Evolutionary conservation across 805 yeast species (phyloP).

Genomic region (Candida insectalens): DNA sequence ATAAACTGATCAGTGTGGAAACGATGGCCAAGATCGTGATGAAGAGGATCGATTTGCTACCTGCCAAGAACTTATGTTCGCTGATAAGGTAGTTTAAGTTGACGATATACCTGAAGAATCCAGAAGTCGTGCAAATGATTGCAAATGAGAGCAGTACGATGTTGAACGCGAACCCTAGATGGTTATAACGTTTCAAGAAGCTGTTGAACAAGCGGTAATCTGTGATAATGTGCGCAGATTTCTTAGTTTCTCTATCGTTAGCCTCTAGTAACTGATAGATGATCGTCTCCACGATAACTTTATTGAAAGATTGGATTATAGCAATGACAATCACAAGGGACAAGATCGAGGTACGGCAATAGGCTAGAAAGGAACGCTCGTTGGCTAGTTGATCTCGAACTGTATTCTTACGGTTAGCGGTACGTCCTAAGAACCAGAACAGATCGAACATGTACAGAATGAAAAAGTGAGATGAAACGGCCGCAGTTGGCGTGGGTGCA

Average conservation of each 20-base stretch:
- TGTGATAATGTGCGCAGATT: too few relatives aligned
- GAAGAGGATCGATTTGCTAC: too few relatives aligned
- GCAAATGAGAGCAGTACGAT: neutral
- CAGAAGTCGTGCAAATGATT: neutral
- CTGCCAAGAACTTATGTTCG: constrained; percentile 10
- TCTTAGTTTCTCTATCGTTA: too few relatives aligned
- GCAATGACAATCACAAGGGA: constrained; percentile 32
- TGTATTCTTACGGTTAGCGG: constrained; percentile 11
- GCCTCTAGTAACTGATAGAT: neutral
- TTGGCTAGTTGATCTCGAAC: constrained; percentile 41
- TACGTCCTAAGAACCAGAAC: neutral
- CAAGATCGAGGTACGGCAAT: constrained; percentile 32
- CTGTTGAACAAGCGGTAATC: too few relatives aligned
- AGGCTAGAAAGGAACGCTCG: constrained; percentile 39
- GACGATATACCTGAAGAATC: constrained; percentile 9
- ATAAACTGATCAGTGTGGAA: too few relatives aligned
- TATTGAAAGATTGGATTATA: constrained; percentile 31
- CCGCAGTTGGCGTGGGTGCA: too few relatives aligned
- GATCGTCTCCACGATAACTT: constrained; percentile 10
- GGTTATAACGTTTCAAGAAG: too few relatives aligned
- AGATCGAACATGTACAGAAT: too few relatives aligned
- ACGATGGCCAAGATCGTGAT: too few relatives aligned
- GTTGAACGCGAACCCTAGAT: too few relatives aligned
- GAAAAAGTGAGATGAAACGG: too few relatives aligned
- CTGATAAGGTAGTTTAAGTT: constrained; percentile 12